Conservation (phyloP, 371 early-diverging fungal genomes). For the Mucor mucedo region DNA sequence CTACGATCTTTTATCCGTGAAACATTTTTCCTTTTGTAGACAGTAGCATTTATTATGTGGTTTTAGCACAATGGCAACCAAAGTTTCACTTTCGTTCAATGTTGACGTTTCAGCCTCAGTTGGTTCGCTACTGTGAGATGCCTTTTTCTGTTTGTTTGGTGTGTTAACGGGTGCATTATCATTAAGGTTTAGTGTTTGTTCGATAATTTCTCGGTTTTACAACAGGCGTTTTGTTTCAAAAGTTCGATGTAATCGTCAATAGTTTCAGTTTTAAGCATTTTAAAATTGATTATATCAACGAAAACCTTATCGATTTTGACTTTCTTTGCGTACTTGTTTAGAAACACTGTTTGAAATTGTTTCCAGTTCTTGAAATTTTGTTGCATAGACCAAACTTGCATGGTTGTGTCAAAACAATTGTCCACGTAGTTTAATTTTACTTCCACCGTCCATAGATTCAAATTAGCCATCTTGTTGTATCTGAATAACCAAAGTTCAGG, state of each 20-base stretch:
- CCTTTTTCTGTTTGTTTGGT: neutral
- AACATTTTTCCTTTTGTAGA: too few species aligned
- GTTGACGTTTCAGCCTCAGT: neutral
- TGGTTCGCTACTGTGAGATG: neutral
- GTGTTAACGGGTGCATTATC: neutral
- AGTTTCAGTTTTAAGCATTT: neutral
- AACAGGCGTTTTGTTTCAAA: neutral
- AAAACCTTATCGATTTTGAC: neutral
- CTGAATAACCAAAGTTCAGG: slow-evolving; percentile 6
- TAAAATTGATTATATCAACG: neutral
- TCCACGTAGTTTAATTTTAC: neutral
- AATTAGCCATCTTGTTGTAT: neutral
- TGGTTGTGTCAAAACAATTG: neutral
- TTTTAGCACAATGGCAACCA: too few species aligned
- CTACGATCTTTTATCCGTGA: too few species aligned
- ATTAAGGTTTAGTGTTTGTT: neutral
- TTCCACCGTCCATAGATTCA: neutral
- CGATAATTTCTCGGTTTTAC: neutral
- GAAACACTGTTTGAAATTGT: neutral
- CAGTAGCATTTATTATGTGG: too few species aligned
- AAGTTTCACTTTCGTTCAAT: too few species aligned
- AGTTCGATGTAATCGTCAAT: neutral
- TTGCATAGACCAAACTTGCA: slow-evolving; percentile 9
- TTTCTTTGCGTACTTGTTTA: neutral
- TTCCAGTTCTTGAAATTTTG: neutral